Evolutionary conservation across 148 eudicot species (phyloP), one percentile per base, ranked within the genome.

Genomic region (Amaranthus palmeri): DNA sequence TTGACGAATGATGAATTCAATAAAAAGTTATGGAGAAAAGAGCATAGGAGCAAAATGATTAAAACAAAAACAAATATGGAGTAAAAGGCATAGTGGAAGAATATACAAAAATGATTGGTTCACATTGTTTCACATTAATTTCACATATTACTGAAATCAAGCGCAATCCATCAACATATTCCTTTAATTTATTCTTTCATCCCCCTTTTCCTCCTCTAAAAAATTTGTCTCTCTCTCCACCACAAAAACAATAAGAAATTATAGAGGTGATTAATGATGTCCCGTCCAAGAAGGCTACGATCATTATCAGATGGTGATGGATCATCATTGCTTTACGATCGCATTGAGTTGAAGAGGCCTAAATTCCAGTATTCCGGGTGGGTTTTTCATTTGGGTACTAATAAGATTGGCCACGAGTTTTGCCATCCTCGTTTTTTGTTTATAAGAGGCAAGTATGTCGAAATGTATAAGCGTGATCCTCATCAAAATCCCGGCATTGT

Each of bases 391-490:
- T 13, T 92, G n/a, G 93, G 97, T 0, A 83, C 86, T 7, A 90
- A 92, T 62, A 81, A 86, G 7, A 87, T 95, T 53, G 98, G 97
- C 0, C 96, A 77, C 40, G 93, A 92, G 56, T 95, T 77, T 64
- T 95, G 92, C 43, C 93, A 85, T 67, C 83, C 88, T 10, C 85
- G 99, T 0, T 95, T 85, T 51, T 80, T 95, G 14, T 82, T 71
- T 67, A 85, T 95, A 15, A 79, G 88, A 0, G 99, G 99, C 36
- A 88, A 85, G 79, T 87, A 88, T 69, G 85, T 87, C 5, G 89
- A 89, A 80, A 90, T 95, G 99, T 95, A 88, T 64, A 92, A 92
- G 75, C 90, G 97, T 5, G 96, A 95, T 67, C 99, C 99, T 51
- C 87, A 84, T 51, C 78, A 88, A 0, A 52, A 88, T 58, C 93